phyloP scores from a whole-genome alignment of 1,284 basidiomycete genomes.

The Golubevia sp. region DNA sequence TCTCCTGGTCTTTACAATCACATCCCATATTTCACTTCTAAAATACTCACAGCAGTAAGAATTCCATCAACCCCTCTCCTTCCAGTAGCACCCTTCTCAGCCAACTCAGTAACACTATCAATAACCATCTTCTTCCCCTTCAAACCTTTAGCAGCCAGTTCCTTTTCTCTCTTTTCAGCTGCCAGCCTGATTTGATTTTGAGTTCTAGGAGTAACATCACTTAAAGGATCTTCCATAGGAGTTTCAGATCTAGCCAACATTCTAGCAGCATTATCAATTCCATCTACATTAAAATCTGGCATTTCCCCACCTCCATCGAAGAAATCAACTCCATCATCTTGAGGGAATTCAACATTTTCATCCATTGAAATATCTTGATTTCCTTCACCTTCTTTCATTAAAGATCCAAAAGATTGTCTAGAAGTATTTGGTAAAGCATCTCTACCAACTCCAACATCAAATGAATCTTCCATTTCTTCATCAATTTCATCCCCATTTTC shows the following conservation, averaged over 20 bases:
- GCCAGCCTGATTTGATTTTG: constrained; percentile 30
- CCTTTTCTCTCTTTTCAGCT: constrained; percentile 32
- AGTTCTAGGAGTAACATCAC: neutral
- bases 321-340: neutral
- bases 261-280: neutral
- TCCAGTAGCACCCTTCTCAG: constrained; percentile 68
- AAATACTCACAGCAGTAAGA: constrained; percentile 67
- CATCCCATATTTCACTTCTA: too few relatives aligned
- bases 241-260: neutral
- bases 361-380: neutral
- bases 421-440: neutral
- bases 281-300: neutral
- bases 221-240: neutral
- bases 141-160: constrained; percentile 26
- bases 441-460: constrained; percentile 63
- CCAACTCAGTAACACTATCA: constrained; percentile 66
- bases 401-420: neutral
- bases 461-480: constrained; percentile 65
- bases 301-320: neutral
- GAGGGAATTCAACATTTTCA: neutral
- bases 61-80: constrained; percentile 75
- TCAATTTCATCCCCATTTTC: constrained; percentile 67
- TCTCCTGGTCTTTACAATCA: too few relatives aligned
- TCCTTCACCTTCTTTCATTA: neutral
- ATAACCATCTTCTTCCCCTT: constrained; percentile 63